Base-by-base conservation (phyloP, 306 rosid genomes). In the Malus sylvestris region DNA sequence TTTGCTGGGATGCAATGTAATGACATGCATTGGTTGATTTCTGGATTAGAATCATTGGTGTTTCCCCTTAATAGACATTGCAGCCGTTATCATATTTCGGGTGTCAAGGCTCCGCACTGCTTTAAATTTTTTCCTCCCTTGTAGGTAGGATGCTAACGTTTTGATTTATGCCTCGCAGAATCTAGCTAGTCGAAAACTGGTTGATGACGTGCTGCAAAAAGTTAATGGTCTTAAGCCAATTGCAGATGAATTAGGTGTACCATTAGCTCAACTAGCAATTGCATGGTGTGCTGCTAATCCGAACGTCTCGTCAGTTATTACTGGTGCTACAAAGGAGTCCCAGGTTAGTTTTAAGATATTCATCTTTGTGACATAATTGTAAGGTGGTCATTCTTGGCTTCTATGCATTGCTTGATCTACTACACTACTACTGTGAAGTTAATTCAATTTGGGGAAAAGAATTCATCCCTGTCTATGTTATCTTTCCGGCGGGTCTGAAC, bases 271-370 rank as follows among this genome's bases (percentile, higher is more conserved):
- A 80, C 96, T 95, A 67, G 89, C 97, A 58, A 92, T 95, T 80
- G 97, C 97, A 0, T 95, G 99, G 99, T 95, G 99, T 71, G 97
- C 99, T 49, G 83, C 96, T 14, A 95, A 95, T 87, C 99, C 97
- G 58, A 92, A 92, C 75, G 99, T 95, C 76, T 89, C 99, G 3
- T 90, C 97, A 5, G 99, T 95, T 69, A 95, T 95, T 33, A 88
- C 96, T 58, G 99, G 99, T 16, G 99, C 99, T 23, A 95, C 99
- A 16, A 95, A 92, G 80, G 99, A 95, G 78, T 89, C 97, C 81
- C 99, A 95, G 99, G 99, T 95, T 73, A 58, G 97, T 84, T 82
- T 60, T 33, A 67, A 46, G 20, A 62, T 52, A 20, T 51, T 52
- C 51, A 27, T 61, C 11, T 13, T 32, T 20, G 74, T 55, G 35